Conservation (phyloP, 1,284 basidiomycete genomes). For the Cryptococcus wingfieldii region DNA sequence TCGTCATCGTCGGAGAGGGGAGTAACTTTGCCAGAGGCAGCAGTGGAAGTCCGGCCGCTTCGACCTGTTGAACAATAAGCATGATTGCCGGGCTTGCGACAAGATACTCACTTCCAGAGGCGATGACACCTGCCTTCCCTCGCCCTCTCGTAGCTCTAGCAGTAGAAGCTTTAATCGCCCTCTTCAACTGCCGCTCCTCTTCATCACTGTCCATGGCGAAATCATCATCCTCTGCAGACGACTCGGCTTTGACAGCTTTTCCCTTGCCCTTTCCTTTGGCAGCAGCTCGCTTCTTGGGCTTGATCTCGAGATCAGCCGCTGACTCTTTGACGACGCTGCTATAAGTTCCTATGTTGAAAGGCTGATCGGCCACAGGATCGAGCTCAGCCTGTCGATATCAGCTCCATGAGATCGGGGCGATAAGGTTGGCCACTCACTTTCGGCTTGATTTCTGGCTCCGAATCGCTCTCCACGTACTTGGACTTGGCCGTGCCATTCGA, state of each 20-base stretch:
- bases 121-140: constrained; percentile 10
- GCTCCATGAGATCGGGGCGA: too few species aligned
- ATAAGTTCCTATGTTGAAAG: constrained; percentile 31
- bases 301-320: constrained; percentile 11
- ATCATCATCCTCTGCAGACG: constrained; percentile 10
- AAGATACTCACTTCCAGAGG: constrained; percentile 18
- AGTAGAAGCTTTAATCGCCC: constrained; percentile 21
- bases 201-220: constrained; percentile 32
- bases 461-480: not conserved
- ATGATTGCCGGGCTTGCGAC: too few species aligned
- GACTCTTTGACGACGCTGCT: constrained; percentile 17
- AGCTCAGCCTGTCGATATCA: too few species aligned
- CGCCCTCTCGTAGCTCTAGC: not conserved
- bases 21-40: constrained; percentile 1
- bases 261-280: constrained; percentile 7
- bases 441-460: not conserved
- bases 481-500: not conserved
- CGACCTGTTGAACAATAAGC: constrained; percentile 5
- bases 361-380: constrained; percentile 10
- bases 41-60: not conserved
- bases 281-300: constrained; percentile 3
- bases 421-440: constrained; percentile 9
- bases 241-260: not conserved
- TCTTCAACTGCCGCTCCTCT: constrained; percentile 20
- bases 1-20: constrained; percentile 20